Base-by-base conservation (phyloP, 257 asterid species). In the Cordia subcordata region DNA sequence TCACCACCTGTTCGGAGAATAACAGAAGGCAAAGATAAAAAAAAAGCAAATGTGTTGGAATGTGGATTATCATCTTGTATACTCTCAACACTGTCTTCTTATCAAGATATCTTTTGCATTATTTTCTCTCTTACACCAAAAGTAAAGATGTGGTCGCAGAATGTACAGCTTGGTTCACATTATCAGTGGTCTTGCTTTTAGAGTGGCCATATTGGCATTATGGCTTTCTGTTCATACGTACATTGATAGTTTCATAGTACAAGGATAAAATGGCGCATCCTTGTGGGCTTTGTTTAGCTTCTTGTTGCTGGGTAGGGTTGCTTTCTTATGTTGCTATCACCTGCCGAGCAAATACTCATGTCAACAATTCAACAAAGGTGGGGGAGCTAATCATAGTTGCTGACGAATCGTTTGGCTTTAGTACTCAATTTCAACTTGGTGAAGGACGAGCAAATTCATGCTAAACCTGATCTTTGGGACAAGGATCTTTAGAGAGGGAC, bases 61-160 rank as follows among this genome's bases (percentile, higher is more conserved):
- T 88, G 86, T 58, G 96, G 95, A 64, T 74, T 93, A 32, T 97
- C 96, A 67, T 89, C 99, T 55, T 88, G 0, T 96, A 86, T 75
- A 93, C 97, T 62, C 95, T 88, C 58, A 93, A 93, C 76, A 93
- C 97, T 38, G 78, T 88, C 55, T 93, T 97, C 86, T 76, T 88
- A 42, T 81, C 97, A 9, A 87, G 98, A 67, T 90, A 81, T 78
- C 77, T 90, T 70, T 66, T 90, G 58, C 94, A 69, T 64, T 90
- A 90, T 72, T 49, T 80, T 63, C 68, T 87, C 37, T 73, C 70
- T 65, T 83, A 79, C 63, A 69, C 66, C 55, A 74, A 74, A 60
- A 67, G 63, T 55, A 56, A 69, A 61, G 82, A 70, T 65, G 71
- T 64, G 35, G 56, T 68, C 37, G 49, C 66, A 4, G 67, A 65